Percentiles rank a stretch among this genome's conserved stretches.
These are phyloP conservation scores for Leptographium lundbergii DNA, from an alignment of 2,329 filamentous ascomycete genomes.

Conservation along the genomic window DNA sequence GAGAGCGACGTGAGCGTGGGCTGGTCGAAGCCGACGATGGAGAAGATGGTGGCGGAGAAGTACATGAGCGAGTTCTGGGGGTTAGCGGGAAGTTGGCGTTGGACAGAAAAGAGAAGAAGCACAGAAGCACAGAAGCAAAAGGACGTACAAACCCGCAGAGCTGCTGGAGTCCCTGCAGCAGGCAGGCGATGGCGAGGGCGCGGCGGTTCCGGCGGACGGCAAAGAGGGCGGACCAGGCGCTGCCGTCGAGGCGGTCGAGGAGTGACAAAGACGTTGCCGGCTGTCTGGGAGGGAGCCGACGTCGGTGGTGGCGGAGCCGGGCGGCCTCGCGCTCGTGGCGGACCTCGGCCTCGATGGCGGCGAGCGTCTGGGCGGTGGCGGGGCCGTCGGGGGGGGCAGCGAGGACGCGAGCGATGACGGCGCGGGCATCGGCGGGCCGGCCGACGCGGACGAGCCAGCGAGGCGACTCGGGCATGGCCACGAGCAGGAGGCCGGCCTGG, in stretches of 20 bases:
- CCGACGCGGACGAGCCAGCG: constrained; percentile 70
- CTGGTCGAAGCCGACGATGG: constrained; percentile 61
- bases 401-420: constrained; percentile 52
- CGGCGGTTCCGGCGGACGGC: constrained; percentile 51
- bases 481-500: constrained; percentile 55
- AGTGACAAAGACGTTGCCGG: no score
- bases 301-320: constrained; percentile 23
- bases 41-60: constrained; percentile 73
- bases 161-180: constrained; percentile 79
- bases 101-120: background rate
- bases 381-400: constrained; percentile 9
- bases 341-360: constrained; percentile 62
- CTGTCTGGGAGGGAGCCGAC: background rate
- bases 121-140: no score
- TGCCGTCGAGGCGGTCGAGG: constrained; percentile 25
- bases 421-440: constrained; percentile 45
- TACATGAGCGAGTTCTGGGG: constrained; percentile 81
- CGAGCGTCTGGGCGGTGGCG: constrained; percentile 36
- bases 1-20: constrained; percentile 70
- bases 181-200: constrained; percentile 72
- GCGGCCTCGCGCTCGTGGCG: constrained; percentile 49
- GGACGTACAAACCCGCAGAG: constrained; percentile 64
- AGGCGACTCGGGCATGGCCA: constrained; percentile 76
- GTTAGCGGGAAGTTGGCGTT: background rate
- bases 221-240: constrained; percentile 41